Conservation (phyloP, 179 eudicot genomes). For the Silene vulgaris region DNA sequence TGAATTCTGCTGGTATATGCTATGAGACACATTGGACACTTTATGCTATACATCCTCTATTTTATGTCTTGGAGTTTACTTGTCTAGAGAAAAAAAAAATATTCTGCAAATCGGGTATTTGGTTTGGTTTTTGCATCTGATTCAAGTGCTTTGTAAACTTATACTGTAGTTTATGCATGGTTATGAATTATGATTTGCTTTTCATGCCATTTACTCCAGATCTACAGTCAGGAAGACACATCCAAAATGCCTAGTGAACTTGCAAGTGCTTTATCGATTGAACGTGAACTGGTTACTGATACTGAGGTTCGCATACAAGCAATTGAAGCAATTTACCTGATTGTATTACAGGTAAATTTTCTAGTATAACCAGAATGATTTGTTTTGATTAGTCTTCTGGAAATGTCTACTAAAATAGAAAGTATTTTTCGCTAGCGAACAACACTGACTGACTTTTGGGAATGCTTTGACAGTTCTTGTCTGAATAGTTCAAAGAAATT, state of each 20-base stretch:
- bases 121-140: background rate
- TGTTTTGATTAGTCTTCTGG: no score
- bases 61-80: no score
- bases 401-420: no score
- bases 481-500: background rate
- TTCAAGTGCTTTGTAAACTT: background rate
- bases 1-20: no score
- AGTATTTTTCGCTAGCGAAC: no score
- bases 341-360: conserved; percentile 61
- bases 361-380: background rate
- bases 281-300: conserved; percentile 72
- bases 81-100: no score
- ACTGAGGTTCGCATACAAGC: conserved; percentile 80
- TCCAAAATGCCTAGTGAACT: conserved; percentile 94
- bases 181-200: background rate
- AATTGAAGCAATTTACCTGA: conserved; percentile 78
- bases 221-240: conserved; percentile 73
- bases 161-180: background rate
- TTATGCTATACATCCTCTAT: no score
- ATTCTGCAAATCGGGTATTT: background rate
- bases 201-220: conserved; percentile 28
- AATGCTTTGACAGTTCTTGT: no score
- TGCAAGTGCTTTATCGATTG: conserved; percentile 77
- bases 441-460: no score
- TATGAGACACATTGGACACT: no score